Percentiles rank a stretch among this genome's conserved stretches.
These are phyloP conservation scores for Nannochloropsis granulata DNA, from an alignment of 108 stramenopile species.

Conservation along the genomic window DNA sequence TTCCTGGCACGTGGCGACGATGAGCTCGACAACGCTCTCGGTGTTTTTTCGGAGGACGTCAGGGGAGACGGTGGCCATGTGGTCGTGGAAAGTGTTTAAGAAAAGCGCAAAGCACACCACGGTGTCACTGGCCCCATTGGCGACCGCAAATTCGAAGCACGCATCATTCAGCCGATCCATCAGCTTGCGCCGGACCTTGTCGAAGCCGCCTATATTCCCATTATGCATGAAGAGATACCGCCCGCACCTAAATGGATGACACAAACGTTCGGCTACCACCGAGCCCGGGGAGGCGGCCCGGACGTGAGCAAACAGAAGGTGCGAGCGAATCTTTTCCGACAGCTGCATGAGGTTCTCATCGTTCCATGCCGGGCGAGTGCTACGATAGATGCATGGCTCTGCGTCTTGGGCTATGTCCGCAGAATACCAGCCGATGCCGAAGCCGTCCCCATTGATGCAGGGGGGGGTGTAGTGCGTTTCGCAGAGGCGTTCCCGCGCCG, in stretches of 20 bases:
- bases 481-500: not conserved
- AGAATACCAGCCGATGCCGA: slow-evolving; percentile 24
- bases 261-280: slow-evolving; percentile 1
- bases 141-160: slow-evolving; percentile 19
- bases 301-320: slow-evolving; percentile 20
- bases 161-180: slow-evolving; percentile 20
- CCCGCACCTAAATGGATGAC: slow-evolving; percentile 19
- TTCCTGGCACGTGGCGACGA: not conserved
- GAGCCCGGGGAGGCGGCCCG: slow-evolving; percentile 25
- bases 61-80: not conserved
- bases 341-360: slow-evolving; percentile 10
- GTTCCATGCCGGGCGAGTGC: slow-evolving; percentile 8
- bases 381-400: not conserved
- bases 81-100: slow-evolving; percentile 14
- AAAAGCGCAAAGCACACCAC: slow-evolving; percentile 38
- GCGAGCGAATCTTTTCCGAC: not conserved
- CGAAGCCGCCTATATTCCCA: slow-evolving; percentile 2
- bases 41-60: not conserved
- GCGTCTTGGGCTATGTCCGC: not conserved
- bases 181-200: not conserved
- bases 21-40: slow-evolving; percentile 3
- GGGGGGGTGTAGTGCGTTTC: not conserved
- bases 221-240: slow-evolving; percentile 20
- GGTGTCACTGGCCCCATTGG: slow-evolving; percentile 32
- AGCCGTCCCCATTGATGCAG: slow-evolving; percentile 22